Evolutionary conservation across 2,329 filamentous ascomycete genomes (phyloP).

Genomic region (Diplocarpon mali): DNA sequence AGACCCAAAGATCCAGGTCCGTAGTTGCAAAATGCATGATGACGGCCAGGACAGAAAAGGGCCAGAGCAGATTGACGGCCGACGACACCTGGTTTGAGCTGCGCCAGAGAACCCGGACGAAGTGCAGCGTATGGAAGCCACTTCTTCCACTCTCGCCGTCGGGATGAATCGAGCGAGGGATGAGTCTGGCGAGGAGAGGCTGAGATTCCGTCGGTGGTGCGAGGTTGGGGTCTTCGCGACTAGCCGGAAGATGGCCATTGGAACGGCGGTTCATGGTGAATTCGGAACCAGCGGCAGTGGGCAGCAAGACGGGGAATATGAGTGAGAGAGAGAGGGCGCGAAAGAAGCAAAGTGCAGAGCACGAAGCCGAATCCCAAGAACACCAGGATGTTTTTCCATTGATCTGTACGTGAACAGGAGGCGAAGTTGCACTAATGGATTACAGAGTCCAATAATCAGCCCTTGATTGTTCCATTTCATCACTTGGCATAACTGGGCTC

Average conservation of each 20-base stretch:
- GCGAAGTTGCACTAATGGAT: too few species aligned
- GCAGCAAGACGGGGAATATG: too few species aligned
- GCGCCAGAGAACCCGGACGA: conserved; percentile 50
- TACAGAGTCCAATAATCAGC: too few species aligned
- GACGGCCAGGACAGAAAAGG: conserved; percentile 58
- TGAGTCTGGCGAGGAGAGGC: neutral
- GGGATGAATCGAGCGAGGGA: conserved; percentile 27
- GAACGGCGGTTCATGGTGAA: conserved; percentile 2
- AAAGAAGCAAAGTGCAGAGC: too few species aligned
- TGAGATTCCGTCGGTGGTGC: conserved; percentile 1
- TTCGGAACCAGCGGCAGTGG: neutral
- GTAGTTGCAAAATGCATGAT: conserved; percentile 45
- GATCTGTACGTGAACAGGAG: too few species aligned
- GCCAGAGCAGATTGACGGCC: conserved; percentile 61
- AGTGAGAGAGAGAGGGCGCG: too few species aligned
- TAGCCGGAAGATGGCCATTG: neutral
- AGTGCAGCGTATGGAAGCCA: conserved; percentile 53
- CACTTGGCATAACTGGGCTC: too few species aligned
- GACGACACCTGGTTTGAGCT: conserved; percentile 54
- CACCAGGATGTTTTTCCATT: too few species aligned
- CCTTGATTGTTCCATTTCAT: too few species aligned
- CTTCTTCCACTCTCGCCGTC: conserved; percentile 57
- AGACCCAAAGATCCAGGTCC: conserved; percentile 50
- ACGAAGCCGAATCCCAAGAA: too few species aligned
- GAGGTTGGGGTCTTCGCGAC: neutral